These are phyloP conservation scores for Neurospora tetraspora DNA, from an alignment of 495 filamentous ascomycete species.

Conservation along the genomic window DNA sequence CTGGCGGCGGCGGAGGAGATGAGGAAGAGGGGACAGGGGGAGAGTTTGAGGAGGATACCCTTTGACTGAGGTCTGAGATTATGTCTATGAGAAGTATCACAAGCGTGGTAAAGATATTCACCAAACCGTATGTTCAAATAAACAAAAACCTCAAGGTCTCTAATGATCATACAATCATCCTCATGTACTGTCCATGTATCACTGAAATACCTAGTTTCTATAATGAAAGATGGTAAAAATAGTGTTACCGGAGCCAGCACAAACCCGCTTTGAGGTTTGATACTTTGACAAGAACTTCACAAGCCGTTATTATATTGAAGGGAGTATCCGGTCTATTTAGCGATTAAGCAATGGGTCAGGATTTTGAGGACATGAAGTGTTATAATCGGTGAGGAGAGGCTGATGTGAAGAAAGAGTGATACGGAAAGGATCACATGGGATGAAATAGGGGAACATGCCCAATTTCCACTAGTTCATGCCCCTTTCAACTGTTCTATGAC, in stretches of 20 bases:
- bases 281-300: neutral
- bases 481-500: neutral
- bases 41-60: conserved; percentile 69
- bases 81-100: neutral
- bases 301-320: neutral
- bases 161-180: neutral
- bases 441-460: too few relatives aligned
- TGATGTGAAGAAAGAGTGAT: neutral
- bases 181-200: neutral
- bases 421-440: neutral
- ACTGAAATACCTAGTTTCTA: too few relatives aligned
- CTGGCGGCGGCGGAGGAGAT: conserved; percentile 80
- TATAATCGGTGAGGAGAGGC: neutral
- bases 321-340: too few relatives aligned
- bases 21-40: conserved; percentile 56
- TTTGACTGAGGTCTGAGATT: conserved; percentile 54
- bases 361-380: too few relatives aligned
- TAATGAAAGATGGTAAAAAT: neutral
- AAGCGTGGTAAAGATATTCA: too few relatives aligned
- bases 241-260: neutral
- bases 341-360: too few relatives aligned
- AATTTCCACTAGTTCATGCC: neutral
- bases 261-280: neutral
- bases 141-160: neutral
- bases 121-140: too few relatives aligned